A percentile compares a stretch with the other conserved stretches of the same genome.
Evolutionary conservation across 768 basidiomycete species (phyloP).

Genomic region (Tephrocybe sp.): DNA sequence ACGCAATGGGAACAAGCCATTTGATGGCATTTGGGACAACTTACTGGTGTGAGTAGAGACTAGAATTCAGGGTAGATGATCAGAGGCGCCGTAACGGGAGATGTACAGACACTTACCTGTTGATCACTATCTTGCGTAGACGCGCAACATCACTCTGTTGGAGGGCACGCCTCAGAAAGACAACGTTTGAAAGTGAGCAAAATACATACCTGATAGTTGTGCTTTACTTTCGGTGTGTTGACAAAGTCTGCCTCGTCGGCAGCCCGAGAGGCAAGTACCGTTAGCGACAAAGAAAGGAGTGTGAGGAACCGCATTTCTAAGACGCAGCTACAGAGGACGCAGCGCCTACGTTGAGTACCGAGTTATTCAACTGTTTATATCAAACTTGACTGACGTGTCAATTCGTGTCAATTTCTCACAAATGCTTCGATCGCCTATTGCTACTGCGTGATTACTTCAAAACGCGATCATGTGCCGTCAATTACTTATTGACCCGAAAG

Average conservation of each 20-base stretch:
- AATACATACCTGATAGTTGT: conserved; percentile 64
- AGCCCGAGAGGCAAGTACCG: conserved; percentile 40
- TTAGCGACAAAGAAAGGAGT: conserved; percentile 42
- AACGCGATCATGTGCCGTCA: conserved; percentile 7
- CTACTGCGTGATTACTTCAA: conserved; percentile 16
- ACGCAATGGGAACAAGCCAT: conserved; percentile 4
- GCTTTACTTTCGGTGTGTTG: conserved; percentile 49
- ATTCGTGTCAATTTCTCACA: conserved; percentile 43
- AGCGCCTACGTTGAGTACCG: background rate
- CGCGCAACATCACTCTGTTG: conserved; percentile 88
- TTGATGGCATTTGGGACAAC: conserved; percentile 12
- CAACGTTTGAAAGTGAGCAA: background rate
- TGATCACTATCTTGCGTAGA: conserved; percentile 89
- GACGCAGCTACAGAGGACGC: too few relatives aligned
- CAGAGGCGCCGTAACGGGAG: background rate
- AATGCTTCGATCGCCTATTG: conserved; percentile 1
- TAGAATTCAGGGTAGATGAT: conserved; percentile 23
- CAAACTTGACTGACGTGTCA: background rate
- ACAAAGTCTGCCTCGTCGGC: conserved; percentile 43
- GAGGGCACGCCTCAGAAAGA: background rate
- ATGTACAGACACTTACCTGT: conserved; percentile 50
- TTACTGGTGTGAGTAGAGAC: conserved; percentile 82
- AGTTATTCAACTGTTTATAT: conserved; percentile 2
- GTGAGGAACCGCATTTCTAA: conserved; percentile 58
- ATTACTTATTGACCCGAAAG: background rate